A percentile compares a stretch with the other conserved stretches of the same genome.
Conservation (phyloP, 306 rosid genomes). For the Cyclanthera cordifolia region DNA sequence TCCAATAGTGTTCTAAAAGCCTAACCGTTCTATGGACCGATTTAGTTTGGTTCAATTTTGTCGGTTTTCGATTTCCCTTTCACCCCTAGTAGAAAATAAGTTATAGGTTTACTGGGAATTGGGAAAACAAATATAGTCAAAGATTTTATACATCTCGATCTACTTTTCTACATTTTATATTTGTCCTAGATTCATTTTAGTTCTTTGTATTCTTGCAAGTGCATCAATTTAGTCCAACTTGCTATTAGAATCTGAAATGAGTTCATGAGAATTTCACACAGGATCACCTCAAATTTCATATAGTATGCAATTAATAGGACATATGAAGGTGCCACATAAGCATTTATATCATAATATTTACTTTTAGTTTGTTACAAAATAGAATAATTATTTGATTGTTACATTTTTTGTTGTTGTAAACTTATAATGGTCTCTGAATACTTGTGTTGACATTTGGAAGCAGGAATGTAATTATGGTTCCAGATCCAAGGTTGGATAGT, state of each 20-base stretch:
- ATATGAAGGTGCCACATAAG: not conserved
- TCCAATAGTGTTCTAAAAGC: too few relatives aligned
- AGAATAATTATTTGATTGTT: not conserved
- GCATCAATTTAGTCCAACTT: not conserved
- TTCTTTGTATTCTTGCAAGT: not conserved
- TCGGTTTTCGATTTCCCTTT: too few relatives aligned
- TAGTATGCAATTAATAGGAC: not conserved
- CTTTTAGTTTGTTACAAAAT: not conserved
- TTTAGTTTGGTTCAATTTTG: too few relatives aligned
- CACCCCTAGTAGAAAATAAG: not conserved
- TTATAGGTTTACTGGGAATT: not conserved
- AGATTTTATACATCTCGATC: not conserved
- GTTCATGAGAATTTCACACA: not conserved
- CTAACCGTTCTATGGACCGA: too few relatives aligned
- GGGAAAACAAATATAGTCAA: not conserved
- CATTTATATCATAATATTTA: not conserved
- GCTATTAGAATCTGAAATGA: not conserved
- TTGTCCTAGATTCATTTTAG: not conserved
- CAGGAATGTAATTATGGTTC: constrained; percentile 84
- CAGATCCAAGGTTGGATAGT: constrained; percentile 78
- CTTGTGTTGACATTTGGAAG: constrained; percentile 12
- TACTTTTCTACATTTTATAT: not conserved
- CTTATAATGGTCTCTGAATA: constrained; percentile 5
- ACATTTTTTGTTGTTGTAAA: too few relatives aligned
- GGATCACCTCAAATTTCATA: not conserved